Percentiles rank a stretch among this genome's conserved stretches.
phyloP scores from a whole-genome alignment of 768 basidiomycete genomes.

The Termitomyces sp. region DNA sequence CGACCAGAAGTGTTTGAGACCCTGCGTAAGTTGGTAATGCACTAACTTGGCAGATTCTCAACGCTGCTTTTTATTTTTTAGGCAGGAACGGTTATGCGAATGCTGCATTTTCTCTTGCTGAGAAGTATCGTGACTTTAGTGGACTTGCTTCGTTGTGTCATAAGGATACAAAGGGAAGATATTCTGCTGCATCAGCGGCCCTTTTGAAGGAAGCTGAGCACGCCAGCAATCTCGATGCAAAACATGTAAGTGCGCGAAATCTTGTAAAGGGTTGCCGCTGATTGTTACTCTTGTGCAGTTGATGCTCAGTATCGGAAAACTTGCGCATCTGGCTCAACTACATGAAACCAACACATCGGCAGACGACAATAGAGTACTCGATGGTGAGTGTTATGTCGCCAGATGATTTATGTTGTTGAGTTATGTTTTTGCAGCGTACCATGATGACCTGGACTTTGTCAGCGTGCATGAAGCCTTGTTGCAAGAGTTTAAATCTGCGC shows the following conservation, averaged over 20 bases:
- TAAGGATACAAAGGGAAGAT: constrained; percentile 54
- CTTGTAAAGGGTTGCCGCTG: background rate
- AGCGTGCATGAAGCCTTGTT: constrained; percentile 73
- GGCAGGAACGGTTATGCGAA: constrained; percentile 62
- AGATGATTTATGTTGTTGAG: too few species aligned
- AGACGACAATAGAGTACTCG: constrained; percentile 47
- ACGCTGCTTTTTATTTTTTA: constrained; percentile 21
- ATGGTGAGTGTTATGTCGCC: constrained; percentile 42
- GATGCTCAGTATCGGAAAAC: constrained; percentile 87
- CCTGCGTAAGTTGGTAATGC: constrained; percentile 53
- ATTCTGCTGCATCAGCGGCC: constrained; percentile 57
- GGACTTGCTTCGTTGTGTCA: constrained; percentile 84
- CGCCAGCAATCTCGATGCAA: constrained; percentile 57
- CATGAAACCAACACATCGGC: constrained; percentile 45
- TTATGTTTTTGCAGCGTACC: constrained; percentile 76
- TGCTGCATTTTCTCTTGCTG: constrained; percentile 78
- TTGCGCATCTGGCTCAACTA: constrained; percentile 74
- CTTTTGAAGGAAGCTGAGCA: constrained; percentile 57
- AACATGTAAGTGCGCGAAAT: constrained; percentile 58
- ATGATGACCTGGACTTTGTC: constrained; percentile 83
- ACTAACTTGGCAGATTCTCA: background rate
- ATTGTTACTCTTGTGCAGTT: constrained; percentile 42
- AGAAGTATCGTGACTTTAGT: constrained; percentile 81
- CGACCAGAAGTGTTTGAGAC: constrained; percentile 77
- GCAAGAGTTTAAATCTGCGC: constrained; percentile 51